Evolutionary conservation across 495 filamentous ascomycete genomes (phyloP), one percentile per base, ranked within the genome.

Genomic region (Podospora tetraspora): DNA sequence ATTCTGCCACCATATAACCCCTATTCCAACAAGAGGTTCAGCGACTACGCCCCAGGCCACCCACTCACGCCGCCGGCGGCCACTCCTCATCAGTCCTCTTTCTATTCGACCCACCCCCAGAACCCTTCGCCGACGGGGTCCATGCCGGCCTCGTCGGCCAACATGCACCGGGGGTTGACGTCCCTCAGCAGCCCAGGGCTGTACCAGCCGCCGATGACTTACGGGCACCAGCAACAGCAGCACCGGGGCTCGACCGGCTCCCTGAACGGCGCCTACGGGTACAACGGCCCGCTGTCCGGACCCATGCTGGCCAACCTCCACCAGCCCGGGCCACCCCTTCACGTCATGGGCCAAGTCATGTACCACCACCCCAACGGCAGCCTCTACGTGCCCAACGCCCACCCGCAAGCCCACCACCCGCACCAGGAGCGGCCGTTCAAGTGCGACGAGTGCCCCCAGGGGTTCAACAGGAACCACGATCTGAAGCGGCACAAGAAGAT

Each of bases 381-480:
- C 11, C 80, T 68, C 12, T 71, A 71, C 43, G 19, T 63, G n/a
- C 69, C 66, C 56, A 69, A 84, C 3, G 43, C 43, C 16, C 43
- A 52, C 12, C 5, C 43, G 19, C 43, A 52, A 52, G 43, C 43
- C 6, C 43, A 52, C 43, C 43, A 52, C 43, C 43, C 43, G 8
- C 69, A 66, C 32, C 81, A 81, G 23, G 95, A 98, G 69, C 87
- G 94, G 8, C 95, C 95, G 0, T 99, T 95, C 82, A 95, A 95
- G 73, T 99, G 95, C 75, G 92, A 97, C 71, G 83, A 90, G 74
- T 99, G 95, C 72, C 88, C 91, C 0, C 92, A 96, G 73, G 91
- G 91, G 61, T 99, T 99, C 84, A 99, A 97, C 77, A 85, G 95
- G 7, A 99, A 99, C 68, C 95, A 99, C 74, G 95, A 99, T 74